Percentiles rank a stretch among this genome's conserved stretches.
phyloP scores from a whole-genome alignment of 1,284 basidiomycete species.

The Exobasidium cylindrosporum region DNA sequence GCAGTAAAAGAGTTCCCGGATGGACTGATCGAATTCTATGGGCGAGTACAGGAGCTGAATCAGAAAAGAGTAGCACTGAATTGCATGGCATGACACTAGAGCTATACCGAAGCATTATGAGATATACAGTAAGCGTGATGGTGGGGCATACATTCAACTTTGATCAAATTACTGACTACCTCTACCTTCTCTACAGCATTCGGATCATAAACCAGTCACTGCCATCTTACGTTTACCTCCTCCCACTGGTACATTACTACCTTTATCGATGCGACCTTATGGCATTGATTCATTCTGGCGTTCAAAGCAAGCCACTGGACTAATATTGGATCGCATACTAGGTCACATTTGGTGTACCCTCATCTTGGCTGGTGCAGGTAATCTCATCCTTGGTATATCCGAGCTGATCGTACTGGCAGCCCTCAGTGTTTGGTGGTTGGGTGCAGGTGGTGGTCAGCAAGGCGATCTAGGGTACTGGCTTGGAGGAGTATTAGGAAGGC shows the following conservation, averaged over 20 bases:
- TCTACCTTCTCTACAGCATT: conserved; percentile 22
- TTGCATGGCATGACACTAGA: conserved; percentile 38
- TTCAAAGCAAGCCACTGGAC: conserved; percentile 66
- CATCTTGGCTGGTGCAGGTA: conserved; percentile 17
- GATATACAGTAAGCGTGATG: conserved; percentile 25
- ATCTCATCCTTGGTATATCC: conserved; percentile 7
- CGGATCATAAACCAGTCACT: conserved; percentile 55
- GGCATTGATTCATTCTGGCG: conserved; percentile 55
- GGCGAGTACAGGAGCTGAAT: conserved; percentile 65
- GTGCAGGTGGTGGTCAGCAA: neutral
- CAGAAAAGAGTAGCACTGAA: conserved; percentile 46
- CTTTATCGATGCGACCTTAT: conserved; percentile 54
- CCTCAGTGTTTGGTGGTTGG: conserved; percentile 8
- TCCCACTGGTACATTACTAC: conserved; percentile 58
- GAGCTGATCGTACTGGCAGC: conserved; percentile 14
- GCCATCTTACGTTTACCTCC: conserved; percentile 48
- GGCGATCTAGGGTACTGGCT: neutral
- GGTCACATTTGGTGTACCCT: conserved; percentile 65
- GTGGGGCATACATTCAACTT: neutral
- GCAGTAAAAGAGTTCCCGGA: conserved; percentile 73
- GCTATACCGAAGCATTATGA: conserved; percentile 52
- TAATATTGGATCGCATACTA: conserved; percentile 67
- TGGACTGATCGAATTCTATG: conserved; percentile 96
- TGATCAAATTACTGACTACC: conserved; percentile 1
- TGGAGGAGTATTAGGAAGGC: neutral